phyloP scores from a whole-genome alignment of 352 stramenopile species.

The Globisporangium emineosum region DNA sequence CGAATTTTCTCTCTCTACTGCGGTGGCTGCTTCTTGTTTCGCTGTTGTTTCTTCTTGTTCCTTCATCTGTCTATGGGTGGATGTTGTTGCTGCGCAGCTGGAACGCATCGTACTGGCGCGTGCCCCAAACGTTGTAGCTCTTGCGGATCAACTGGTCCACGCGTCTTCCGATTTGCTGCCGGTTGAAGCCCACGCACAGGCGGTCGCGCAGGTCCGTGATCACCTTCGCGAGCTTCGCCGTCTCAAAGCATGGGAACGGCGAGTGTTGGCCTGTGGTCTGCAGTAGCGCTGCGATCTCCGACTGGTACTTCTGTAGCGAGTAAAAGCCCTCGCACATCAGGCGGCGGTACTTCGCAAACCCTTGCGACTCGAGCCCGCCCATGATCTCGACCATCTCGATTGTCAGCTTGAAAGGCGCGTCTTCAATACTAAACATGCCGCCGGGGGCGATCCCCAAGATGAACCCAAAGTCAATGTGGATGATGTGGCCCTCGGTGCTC shows the following conservation, averaged over 20 bases:
- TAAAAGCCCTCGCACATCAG: constrained; percentile 93
- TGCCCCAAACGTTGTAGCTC: constrained; percentile 88
- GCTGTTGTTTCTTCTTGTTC: neutral
- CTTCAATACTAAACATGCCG: constrained; percentile 96
- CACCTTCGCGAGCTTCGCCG: constrained; percentile 49
- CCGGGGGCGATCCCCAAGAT: constrained; percentile 97
- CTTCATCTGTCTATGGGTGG: constrained; percentile 35
- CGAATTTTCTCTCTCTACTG: neutral
- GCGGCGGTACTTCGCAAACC: constrained; percentile 90
- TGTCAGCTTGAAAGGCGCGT: constrained; percentile 99
- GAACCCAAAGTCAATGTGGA: constrained; percentile 99
- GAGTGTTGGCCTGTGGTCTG: constrained; percentile 94
- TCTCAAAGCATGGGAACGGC: constrained; percentile 94
- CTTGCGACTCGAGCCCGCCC: constrained; percentile 83
- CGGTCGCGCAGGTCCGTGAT: constrained; percentile 63
- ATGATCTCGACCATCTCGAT: constrained; percentile 97
- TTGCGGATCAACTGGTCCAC: constrained; percentile 83
- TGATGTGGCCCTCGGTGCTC: constrained; percentile 92
- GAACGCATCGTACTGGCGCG: constrained; percentile 89
- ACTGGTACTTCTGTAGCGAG: constrained; percentile 90
- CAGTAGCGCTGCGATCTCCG: constrained; percentile 93
- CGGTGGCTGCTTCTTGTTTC: neutral
- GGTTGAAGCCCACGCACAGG: constrained; percentile 68
- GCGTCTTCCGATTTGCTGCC: constrained; percentile 58
- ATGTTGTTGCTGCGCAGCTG: constrained; percentile 91